A percentile compares a stretch with the other conserved stretches of the same genome.
These are phyloP conservation scores for Lactarius trivialis DNA, from an alignment of 768 basidiomycete species.

Conservation along the genomic window DNA sequence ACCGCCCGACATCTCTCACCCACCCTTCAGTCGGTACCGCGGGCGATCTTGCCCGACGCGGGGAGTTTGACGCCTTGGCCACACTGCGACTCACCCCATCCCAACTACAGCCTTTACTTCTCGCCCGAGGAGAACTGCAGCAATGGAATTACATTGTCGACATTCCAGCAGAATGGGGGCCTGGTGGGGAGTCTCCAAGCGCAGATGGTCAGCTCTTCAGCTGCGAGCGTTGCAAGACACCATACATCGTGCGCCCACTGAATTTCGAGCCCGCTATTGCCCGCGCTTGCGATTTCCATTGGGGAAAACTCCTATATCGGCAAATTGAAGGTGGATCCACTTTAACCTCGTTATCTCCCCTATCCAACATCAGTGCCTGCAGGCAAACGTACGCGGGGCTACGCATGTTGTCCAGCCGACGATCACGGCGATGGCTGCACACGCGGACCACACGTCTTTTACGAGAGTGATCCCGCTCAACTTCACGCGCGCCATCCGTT, in stretches of 20 bases:
- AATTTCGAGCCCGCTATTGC: slow-evolving; percentile 36
- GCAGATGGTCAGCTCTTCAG: slow-evolving; percentile 53
- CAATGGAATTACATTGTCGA: slow-evolving; percentile 67
- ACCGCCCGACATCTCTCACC: slow-evolving; percentile 46
- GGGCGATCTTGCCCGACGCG: slow-evolving; percentile 50
- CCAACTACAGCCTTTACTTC: slow-evolving; percentile 51
- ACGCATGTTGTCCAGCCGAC: slow-evolving; percentile 68
- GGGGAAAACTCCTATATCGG: slow-evolving; percentile 63
- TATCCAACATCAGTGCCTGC: slow-evolving; percentile 3
- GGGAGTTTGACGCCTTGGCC: slow-evolving; percentile 27
- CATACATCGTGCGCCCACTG: slow-evolving; percentile 49
- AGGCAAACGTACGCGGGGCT: slow-evolving; percentile 67
- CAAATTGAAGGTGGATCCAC: slow-evolving; percentile 54
- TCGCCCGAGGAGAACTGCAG: slow-evolving; percentile 50
- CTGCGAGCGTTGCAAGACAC: slow-evolving; percentile 75
- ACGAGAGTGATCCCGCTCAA: slow-evolving; percentile 56
- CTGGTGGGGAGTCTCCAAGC: slow-evolving; percentile 58
- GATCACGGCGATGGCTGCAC: slow-evolving; percentile 60
- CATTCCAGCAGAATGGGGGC: slow-evolving; percentile 47
- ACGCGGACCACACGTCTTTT: slow-evolving; percentile 85
- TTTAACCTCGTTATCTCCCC: neutral
- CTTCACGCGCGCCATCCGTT: slow-evolving; percentile 76
- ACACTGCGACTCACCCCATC: slow-evolving; percentile 47
- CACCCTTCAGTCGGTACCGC: slow-evolving; percentile 80
- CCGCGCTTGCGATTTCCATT: slow-evolving; percentile 72